Evolutionary conservation across 352 stramenopile species (phyloP), one percentile per base, ranked within the genome.

Genomic region (Pythium scleroteichum): DNA sequence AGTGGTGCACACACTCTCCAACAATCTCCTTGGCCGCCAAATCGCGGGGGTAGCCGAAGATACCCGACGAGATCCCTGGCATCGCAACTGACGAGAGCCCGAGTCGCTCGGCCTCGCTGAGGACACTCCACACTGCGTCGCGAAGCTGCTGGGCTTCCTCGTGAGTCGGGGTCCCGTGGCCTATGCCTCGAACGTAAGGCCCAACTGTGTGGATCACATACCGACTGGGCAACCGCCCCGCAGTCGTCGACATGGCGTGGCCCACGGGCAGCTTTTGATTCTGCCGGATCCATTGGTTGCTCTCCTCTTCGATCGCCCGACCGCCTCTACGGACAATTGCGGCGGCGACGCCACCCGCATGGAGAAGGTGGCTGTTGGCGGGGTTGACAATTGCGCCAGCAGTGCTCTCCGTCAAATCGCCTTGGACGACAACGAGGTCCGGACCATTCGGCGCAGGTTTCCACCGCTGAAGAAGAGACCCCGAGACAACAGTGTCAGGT

Each of bases 321-420:
- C 76, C 76, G 9, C 69, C 76, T 16, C 46, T 66, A 4, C 52
- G 53, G 0, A 62, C 49, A 61, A 82, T 81, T 0, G 73, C 69
- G 17, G 32, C 65, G 20, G 76, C 73, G 14, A 78, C 49, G 9
- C 76, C 76, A 4, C 73, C 73, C 9, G 59, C 76, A 26, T 85
- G 76, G 42, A 48, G 17, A 0, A 85, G 53, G 8, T 39, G 22
- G 1, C 22, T 53, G 39, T 82, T 82, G 12, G 76, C 73, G 0
- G 76, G 58, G 48, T 85, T 85, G 7, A 85, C 73, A 52, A 85
- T 81, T 32, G 69, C 76, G 33, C 79, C 76, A 6, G 65, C 57
- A 2, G 33, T 53, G 47, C 69, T 75, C 2, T 22, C 20, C 1
- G 76, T 85, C 17, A 85, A 44, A 46, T 85, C 73, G 19, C 76